Evolutionary conservation across 2,329 filamentous ascomycete species (phyloP).

Genomic region (Peltaster fructicola): DNA sequence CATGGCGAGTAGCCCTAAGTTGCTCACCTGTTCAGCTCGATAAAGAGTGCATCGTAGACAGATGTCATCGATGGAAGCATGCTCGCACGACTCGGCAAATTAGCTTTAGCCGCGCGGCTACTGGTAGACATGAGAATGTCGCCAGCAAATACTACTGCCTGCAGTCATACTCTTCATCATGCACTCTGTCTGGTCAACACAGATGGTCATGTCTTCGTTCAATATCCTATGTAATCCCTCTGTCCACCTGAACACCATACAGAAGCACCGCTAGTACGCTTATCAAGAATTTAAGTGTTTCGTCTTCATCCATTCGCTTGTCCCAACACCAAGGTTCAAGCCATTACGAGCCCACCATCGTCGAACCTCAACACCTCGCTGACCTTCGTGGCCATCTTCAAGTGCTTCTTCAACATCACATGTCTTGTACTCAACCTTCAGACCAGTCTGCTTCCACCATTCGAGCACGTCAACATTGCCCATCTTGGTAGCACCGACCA

Average conservation of each 20-base stretch:
- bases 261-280: slow-evolving; percentile 1
- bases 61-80: too few species aligned
- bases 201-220: too few species aligned
- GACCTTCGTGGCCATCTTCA: slow-evolving; percentile 59
- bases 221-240: too few species aligned
- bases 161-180: too few species aligned
- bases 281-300: slow-evolving; percentile 42
- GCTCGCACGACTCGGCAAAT: too few species aligned
- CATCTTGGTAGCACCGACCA: slow-evolving; percentile 75
- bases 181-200: too few species aligned
- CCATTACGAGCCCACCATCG: slow-evolving; percentile 81
- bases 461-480: slow-evolving; percentile 71
- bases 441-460: slow-evolving; percentile 71
- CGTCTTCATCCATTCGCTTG: slow-evolving; percentile 78
- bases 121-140: too few species aligned
- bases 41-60: too few species aligned
- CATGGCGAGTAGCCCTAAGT: too few species aligned
- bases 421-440: slow-evolving; percentile 79
- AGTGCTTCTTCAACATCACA: slow-evolving; percentile 91
- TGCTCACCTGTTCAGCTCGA: too few species aligned
- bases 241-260: slow-evolving; percentile 1
- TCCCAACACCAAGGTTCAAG: slow-evolving; percentile 61
- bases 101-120: too few species aligned
- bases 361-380: slow-evolving; percentile 53
- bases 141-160: too few species aligned